Evolutionary conservation across 805 yeast genomes (phyloP), one percentile per base, ranked within the genome.

Genomic region (Saturnispora dispora): DNA sequence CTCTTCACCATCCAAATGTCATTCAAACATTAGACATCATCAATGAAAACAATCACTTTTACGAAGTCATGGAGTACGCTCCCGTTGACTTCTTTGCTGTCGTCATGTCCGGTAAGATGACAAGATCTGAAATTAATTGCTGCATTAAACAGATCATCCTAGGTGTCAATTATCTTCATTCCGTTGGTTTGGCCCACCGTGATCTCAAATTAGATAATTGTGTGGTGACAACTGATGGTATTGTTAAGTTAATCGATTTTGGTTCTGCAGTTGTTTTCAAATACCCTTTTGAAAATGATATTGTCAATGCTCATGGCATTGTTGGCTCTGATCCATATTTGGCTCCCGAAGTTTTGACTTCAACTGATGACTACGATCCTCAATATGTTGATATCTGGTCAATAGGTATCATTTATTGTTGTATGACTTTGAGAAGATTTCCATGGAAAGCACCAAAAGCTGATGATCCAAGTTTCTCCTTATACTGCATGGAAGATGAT

Each of bases 251-350:
- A 53, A 86, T 86, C 58, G 95, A 86, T 68, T 86, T 86, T 63
- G 95, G 95, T 35, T 78, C 85, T 48, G 91, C 95, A 2, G 89
- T 84, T 22, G 88, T 86, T 4, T 86, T 84, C 69, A 82, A 79
- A 59, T 85, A 85, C 60, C 93, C 93, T 4, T 82, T 77, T 62
- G 85, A 81, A 58, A 76, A 74, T 42, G 74, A 74, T 37, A 69
- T 75, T 17, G 80, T 79, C 15, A 72, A 73, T 61, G 79, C 86
- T 8, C 88, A 79, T 59, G 93, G 93, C 5, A 77, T 86, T 54
- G 90, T 85, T 51, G 95, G 95, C 11, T 81, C 88, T 15, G 95
- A 86, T 67, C 95, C 95, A 10, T 86, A 86, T 64, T 73, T 86
- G 58, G 93, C 93, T 1, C 95, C 95, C 0, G 95, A 86, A 66